Percentiles rank a stretch among this genome's conserved stretches.
phyloP scores from a whole-genome alignment of 2,329 filamentous ascomycete genomes.

The Colletotrichum theobromicola region DNA sequence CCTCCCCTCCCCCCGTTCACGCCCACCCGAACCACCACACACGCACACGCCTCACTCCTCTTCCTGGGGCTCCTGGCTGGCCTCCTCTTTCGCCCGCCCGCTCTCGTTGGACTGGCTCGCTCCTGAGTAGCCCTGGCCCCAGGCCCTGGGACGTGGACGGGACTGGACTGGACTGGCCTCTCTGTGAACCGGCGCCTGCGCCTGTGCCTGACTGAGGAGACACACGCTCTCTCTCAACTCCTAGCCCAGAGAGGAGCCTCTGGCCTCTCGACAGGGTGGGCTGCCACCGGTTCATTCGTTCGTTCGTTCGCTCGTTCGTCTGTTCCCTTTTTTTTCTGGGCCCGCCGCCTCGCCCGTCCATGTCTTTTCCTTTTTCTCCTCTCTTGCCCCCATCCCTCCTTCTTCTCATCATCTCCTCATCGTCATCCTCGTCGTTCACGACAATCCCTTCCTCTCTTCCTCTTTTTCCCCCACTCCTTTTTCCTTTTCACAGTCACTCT shows the following conservation, averaged over 20 bases:
- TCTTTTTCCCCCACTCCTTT: constrained; percentile 40
- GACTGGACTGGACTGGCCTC: neutral
- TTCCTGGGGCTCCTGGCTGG: neutral
- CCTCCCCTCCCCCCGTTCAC: neutral
- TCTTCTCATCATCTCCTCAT: constrained; percentile 40
- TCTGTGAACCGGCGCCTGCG: neutral
- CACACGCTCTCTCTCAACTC: neutral
- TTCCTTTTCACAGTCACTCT: constrained; percentile 54
- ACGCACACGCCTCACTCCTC: constrained; percentile 7
- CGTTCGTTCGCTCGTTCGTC: constrained; percentile 7
- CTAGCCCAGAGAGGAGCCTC: neutral
- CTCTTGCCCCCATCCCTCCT: constrained; percentile 29
- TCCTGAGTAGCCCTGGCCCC: neutral
- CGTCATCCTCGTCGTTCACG: constrained; percentile 38
- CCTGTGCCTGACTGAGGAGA: neutral
- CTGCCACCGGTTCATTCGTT: constrained; percentile 7
- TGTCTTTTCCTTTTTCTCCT: constrained; percentile 31
- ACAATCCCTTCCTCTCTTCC: constrained; percentile 40
- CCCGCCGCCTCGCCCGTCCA: constrained; percentile 21
- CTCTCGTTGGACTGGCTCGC: neutral
- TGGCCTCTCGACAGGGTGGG: constrained; percentile 6
- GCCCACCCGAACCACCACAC: neutral
- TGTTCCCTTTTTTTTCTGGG: constrained; percentile 17
- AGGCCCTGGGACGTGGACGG: neutral
- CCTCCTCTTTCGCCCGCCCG: neutral